Percentiles rank a stretch among this genome's conserved stretches.
Conservation (phyloP, 139 green algal species). For the Chlamydomonas sphaeroides region DNA sequence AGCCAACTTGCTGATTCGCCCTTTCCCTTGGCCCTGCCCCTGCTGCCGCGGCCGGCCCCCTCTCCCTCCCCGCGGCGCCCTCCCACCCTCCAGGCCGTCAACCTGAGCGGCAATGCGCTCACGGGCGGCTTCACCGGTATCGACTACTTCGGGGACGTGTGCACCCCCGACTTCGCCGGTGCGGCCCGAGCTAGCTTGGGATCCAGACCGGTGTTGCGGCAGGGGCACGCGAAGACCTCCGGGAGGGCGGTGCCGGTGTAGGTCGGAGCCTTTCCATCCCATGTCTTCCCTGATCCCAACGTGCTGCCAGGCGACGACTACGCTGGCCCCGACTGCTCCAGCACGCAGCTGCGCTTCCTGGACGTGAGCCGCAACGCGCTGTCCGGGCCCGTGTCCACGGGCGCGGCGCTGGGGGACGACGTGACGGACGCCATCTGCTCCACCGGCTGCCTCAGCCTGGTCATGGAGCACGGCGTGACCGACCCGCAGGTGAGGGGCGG, state of each 20-base stretch:
- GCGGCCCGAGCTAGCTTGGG: no score
- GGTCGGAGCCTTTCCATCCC: background rate
- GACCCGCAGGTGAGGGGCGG: no score
- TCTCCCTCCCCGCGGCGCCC: no score
- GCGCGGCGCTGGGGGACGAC: slow-evolving; percentile 37
- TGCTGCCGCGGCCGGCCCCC: no score
- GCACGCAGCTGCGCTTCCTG: background rate
- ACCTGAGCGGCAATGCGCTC: slow-evolving; percentile 34
- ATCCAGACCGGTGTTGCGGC: no score
- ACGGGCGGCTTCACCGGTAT: slow-evolving; percentile 13
- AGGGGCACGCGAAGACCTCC: background rate
- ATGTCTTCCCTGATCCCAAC: background rate
- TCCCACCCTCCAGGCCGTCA: no score
- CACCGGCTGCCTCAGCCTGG: slow-evolving; percentile 36
- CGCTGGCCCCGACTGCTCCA: slow-evolving; percentile 20
- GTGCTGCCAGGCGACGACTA: slow-evolving; percentile 24
- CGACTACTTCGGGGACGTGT: slow-evolving; percentile 5
- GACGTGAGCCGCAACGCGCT: slow-evolving; percentile 29
- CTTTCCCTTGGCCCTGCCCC: no score
- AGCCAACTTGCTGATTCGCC: no score
- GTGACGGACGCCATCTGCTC: slow-evolving; percentile 38
- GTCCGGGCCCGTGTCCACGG: slow-evolving; percentile 5
- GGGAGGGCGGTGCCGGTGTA: background rate
- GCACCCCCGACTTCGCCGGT: slow-evolving; percentile 26
- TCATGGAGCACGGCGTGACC: background rate